Evolutionary conservation across 169 alveolate genomes (phyloP).

Genomic region (Plasmodium gallinaceum): DNA sequence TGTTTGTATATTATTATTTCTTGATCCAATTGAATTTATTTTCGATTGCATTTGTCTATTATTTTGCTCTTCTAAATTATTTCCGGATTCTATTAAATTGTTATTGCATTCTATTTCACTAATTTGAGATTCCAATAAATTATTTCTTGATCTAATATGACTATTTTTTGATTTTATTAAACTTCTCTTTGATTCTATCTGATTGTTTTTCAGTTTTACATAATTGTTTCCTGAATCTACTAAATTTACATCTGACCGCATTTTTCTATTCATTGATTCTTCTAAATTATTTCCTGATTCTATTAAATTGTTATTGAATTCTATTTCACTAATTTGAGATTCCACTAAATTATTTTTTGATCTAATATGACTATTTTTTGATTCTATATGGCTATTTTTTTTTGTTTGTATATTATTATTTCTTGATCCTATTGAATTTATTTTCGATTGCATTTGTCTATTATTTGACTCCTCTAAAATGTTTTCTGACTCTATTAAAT

Average conservation of each 20-base stretch:
- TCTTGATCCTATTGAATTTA: too few relatives aligned
- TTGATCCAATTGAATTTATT: neutral
- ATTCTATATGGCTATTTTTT: neutral
- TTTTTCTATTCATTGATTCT: neutral
- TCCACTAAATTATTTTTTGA: neutral
- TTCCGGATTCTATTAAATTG: conserved; percentile 12
- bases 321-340: neutral
- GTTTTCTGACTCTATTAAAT: neutral
- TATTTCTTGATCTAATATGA: neutral
- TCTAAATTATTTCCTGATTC: neutral
- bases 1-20: neutral
- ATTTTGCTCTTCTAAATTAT: neutral
- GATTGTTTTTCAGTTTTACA: neutral
- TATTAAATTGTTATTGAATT: conserved; percentile 6
- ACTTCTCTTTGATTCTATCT: too few relatives aligned
- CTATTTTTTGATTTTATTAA: conserved; percentile 14
- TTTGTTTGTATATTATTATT: too few relatives aligned
- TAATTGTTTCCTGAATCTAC: neutral
- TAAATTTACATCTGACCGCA: neutral
- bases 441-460: conserved; percentile 27
- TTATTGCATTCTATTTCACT: conserved; percentile 2
- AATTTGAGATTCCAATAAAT: neutral
- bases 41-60: neutral
- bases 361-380: neutral
- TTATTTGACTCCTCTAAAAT: neutral